Conservation (phyloP, 805 yeast species). For the Saccharomycopsis vini region DNA sequence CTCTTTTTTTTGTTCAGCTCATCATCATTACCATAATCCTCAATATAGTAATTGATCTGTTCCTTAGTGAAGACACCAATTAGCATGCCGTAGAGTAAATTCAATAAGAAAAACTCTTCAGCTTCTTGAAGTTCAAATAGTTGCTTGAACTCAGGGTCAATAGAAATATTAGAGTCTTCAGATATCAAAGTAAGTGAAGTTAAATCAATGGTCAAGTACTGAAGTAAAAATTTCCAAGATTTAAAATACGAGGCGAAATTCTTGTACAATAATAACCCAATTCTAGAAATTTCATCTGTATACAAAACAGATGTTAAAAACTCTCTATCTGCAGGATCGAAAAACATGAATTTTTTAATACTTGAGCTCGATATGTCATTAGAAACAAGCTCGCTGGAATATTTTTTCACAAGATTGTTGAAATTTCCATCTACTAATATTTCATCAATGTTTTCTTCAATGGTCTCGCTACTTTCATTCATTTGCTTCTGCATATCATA, state of each 20-base stretch:
- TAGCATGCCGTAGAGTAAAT: constrained; percentile 32
- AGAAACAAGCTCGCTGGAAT: neutral
- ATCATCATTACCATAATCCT: constrained; percentile 1
- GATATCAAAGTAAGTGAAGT: constrained; percentile 1
- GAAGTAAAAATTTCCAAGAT: constrained; percentile 17
- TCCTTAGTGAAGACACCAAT: constrained; percentile 18
- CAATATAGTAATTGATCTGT: constrained; percentile 16
- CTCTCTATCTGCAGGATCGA: neutral
- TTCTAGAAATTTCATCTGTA: constrained; percentile 13
- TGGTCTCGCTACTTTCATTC: neutral
- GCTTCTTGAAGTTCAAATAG: constrained; percentile 25
- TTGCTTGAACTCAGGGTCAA: constrained; percentile 25
- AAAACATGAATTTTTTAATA: constrained; percentile 3
- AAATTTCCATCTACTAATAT: neutral
- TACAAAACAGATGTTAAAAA: neutral
- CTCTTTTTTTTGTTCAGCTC: constrained; percentile 2
- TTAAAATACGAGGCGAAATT: constrained; percentile 10
- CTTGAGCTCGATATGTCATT: neutral
- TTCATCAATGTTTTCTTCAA: constrained; percentile 3
- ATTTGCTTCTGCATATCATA: constrained; percentile 12
- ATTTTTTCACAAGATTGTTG: neutral
- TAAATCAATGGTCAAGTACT: constrained; percentile 12
- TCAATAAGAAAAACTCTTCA: constrained; percentile 26
- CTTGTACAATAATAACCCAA: constrained; percentile 16
- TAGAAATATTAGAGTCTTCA: constrained; percentile 1